A percentile compares a stretch with the other conserved stretches of the same genome.
Conservation (phyloP, 2,329 filamentous ascomycete genomes). For the Colletotrichum chrysophilum region DNA sequence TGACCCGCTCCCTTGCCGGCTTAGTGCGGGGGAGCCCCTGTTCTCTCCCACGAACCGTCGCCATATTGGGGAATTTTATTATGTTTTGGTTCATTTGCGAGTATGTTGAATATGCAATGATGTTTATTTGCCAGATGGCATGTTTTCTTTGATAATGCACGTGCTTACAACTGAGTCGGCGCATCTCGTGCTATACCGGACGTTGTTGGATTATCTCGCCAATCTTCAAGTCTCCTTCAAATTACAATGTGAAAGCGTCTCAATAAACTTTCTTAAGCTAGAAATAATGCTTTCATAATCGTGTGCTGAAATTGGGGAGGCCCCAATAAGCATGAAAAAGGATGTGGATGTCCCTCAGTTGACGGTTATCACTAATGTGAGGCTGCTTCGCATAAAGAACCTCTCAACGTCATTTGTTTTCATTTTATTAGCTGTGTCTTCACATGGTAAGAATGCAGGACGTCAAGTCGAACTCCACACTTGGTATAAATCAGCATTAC, state of each 20-base stretch:
- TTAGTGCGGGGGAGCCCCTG: neutral
- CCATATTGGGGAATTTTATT: neutral
- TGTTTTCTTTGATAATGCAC: neutral
- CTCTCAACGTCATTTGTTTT: too few species aligned
- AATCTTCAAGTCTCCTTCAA: neutral
- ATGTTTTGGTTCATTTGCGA: neutral
- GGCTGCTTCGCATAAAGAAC: too few species aligned
- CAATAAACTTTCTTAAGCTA: neutral
- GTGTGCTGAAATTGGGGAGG: too few species aligned
- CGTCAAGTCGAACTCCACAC: too few species aligned
- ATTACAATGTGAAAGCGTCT: neutral
- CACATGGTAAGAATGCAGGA: too few species aligned
- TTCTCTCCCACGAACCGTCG: neutral
- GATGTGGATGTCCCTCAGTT: too few species aligned
- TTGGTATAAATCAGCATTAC: too few species aligned
- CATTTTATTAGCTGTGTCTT: too few species aligned
- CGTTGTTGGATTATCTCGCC: neutral
- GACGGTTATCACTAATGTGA: too few species aligned
- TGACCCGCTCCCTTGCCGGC: neutral
- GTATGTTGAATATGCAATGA: neutral
- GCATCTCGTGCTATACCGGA: neutral
- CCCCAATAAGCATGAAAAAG: too few species aligned
- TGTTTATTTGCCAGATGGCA: neutral
- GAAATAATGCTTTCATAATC: neutral
- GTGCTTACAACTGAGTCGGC: neutral